Conservation (phyloP, 2,329 filamentous ascomycete genomes). For the Stachybotrys chlorohalonatus region DNA sequence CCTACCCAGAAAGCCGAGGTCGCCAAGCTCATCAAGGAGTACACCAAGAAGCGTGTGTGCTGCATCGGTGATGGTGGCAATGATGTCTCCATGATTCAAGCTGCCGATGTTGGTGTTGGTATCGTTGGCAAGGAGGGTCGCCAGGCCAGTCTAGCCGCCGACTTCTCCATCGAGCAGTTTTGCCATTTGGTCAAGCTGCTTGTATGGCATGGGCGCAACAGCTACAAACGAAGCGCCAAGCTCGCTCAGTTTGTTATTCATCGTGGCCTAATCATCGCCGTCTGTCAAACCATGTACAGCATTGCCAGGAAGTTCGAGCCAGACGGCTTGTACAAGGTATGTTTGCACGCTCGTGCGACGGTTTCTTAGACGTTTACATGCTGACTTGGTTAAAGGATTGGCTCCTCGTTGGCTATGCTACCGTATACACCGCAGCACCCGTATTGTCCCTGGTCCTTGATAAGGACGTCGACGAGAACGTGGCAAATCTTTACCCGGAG, state of each 20-base stretch:
- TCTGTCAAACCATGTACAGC: conserved; percentile 96
- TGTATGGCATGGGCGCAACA: conserved; percentile 98
- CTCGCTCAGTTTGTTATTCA: conserved; percentile 98
- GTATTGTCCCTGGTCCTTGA: conserved; percentile 93
- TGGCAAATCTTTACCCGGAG: conserved; percentile 93
- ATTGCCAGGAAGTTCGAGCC: conserved; percentile 90
- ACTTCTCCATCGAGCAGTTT: conserved; percentile 96
- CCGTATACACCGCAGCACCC: conserved; percentile 86
- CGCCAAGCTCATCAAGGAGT: conserved; percentile 78
- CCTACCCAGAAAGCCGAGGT: conserved; percentile 96
- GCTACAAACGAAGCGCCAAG: conserved; percentile 92
- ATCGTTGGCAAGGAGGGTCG: conserved; percentile 97
- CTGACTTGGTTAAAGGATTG: conserved; percentile 53
- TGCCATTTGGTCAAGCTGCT: conserved; percentile 89
- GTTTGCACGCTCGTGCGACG: conserved; percentile 6
- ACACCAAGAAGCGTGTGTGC: conserved; percentile 91
- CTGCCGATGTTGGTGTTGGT: conserved; percentile 92
- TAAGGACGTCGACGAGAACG: conserved; percentile 85
- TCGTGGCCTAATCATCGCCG: conserved; percentile 85
- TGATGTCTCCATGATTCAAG: conserved; percentile 98
- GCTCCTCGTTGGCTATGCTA: conserved; percentile 94
- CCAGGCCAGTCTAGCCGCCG: conserved; percentile 88
- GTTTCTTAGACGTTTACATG: neutral
- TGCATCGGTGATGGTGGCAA: conserved; percentile 98
- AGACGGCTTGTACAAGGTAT: conserved; percentile 76